A percentile compares a stretch with the other conserved stretches of the same genome.
Conservation (phyloP, 306 rosid species). For the Quercus gilva region DNA sequence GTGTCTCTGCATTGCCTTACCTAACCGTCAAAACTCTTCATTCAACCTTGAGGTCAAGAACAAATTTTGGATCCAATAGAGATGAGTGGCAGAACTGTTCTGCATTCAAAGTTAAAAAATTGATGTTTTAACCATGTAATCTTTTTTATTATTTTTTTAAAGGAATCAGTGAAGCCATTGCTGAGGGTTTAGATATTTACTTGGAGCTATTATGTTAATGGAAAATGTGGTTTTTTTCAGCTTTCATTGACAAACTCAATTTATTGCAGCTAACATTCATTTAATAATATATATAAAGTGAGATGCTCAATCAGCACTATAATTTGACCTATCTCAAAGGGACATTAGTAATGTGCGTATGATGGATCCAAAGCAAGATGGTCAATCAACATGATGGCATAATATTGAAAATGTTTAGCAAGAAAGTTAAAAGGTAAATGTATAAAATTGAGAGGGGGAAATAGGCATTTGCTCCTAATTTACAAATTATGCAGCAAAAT, state of each 20-base stretch:
- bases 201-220: background rate
- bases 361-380: background rate
- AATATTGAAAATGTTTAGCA: background rate
- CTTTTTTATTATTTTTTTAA: background rate
- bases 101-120: too few relatives aligned
- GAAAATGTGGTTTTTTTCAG: slow-evolving; percentile 11
- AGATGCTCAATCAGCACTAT: background rate
- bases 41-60: too few relatives aligned
- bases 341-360: background rate
- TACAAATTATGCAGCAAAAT: too few relatives aligned
- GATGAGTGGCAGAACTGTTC: too few relatives aligned
- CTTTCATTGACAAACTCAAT: background rate
- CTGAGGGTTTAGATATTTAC: slow-evolving; percentile 4
- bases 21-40: too few relatives aligned
- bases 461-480: too few relatives aligned
- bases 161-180: background rate
- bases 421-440: background rate
- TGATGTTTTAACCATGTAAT: background rate
- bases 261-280: too few relatives aligned
- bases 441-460: background rate
- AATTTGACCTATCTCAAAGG: background rate
- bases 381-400: background rate
- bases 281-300: too few relatives aligned
- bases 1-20: too few relatives aligned
- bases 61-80: too few relatives aligned